Evolutionary conservation across 441 rosid genomes (phyloP), one percentile per base, ranked within the genome.

Genomic region (Erodium trifolium): DNA sequence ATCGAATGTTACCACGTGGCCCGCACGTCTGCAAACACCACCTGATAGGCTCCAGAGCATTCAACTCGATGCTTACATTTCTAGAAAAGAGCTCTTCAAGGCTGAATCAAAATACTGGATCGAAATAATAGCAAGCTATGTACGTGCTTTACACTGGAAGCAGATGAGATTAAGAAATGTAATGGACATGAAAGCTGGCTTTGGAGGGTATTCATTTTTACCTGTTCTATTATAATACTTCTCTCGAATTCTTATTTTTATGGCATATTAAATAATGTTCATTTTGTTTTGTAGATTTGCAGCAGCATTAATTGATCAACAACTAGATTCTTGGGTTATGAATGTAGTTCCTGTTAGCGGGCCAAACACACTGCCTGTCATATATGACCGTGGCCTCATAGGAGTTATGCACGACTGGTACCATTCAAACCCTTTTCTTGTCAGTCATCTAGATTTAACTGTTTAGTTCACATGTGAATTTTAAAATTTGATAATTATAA

Each of bases 371-470:
- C 78, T 94, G 79, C 97, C 99, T 68, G 96, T 94, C 51, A 86
- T 94, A 76, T 90, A 87, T 78, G 99, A 92, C 72, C 98, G 98
- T 67, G 98, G 99, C 77, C 88, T 94, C 65, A 57, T 94, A 23
- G 98, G 98, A 68, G 97, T 90, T 66, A 83, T 86, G 94, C 99
- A 94, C 75, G 99, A 94, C 68, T 94, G 99, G 99, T 93, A 93
- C 55, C 53, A n/a, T 69, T 67, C 80, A 71, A 39, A 41, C 69
- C 73, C 65, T 2, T 69, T 23, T 41, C 63, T 18, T 68, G 45
- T 4, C 9, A 71, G 23, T 10, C 19, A 31, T 12, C 17, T 49
- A 27, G 57, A 5, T 66, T 8, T 57, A 10, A 14, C 68, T 72
- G 67, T 66, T 62, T 53, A 53, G 69, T 53, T 53, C 72, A 14